phyloP scores from a whole-genome alignment of 805 yeast genomes.

The Cyberlindnera meyerae region DNA sequence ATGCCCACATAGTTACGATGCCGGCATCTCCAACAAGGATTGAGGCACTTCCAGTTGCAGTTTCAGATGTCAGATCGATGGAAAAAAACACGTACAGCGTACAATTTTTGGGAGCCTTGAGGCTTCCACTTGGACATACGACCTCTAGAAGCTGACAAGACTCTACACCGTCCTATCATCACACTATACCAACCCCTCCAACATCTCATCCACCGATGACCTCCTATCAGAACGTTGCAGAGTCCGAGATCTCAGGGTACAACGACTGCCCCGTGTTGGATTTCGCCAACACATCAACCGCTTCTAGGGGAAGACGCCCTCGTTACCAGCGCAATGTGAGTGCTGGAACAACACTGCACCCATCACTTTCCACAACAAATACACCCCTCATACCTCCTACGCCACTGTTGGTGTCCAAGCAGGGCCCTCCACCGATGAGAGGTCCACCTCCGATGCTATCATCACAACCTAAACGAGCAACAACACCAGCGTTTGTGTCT shows the following conservation, averaged over 20 bases:
- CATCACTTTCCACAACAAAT: too few relatives aligned
- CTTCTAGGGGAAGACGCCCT: constrained; percentile 7
- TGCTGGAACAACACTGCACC: constrained; percentile 1
- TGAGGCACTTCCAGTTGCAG: too few relatives aligned
- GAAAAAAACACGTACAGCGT: too few relatives aligned
- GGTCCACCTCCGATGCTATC: neutral
- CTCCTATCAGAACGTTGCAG: constrained; percentile 35
- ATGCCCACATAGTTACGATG: too few relatives aligned
- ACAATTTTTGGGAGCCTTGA: too few relatives aligned
- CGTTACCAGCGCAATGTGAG: constrained; percentile 7
- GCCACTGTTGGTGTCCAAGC: neutral
- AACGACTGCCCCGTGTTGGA: constrained; percentile 38
- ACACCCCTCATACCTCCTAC: neutral
- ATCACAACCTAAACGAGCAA: neutral
- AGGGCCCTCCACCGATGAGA: constrained; percentile 7
- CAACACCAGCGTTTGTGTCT: neutral
- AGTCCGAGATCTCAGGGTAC: constrained; percentile 38
- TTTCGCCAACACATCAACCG: constrained; percentile 3
- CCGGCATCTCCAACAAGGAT: too few relatives aligned
- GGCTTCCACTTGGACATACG: too few relatives aligned
- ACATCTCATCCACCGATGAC: constrained; percentile 2
- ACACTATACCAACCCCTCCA: too few relatives aligned
- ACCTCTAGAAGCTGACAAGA: too few relatives aligned
- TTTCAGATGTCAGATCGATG: too few relatives aligned
- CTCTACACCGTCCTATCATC: too few relatives aligned